Conservation (phyloP, 441 rosid species). For the Kokia cookei region DNA sequence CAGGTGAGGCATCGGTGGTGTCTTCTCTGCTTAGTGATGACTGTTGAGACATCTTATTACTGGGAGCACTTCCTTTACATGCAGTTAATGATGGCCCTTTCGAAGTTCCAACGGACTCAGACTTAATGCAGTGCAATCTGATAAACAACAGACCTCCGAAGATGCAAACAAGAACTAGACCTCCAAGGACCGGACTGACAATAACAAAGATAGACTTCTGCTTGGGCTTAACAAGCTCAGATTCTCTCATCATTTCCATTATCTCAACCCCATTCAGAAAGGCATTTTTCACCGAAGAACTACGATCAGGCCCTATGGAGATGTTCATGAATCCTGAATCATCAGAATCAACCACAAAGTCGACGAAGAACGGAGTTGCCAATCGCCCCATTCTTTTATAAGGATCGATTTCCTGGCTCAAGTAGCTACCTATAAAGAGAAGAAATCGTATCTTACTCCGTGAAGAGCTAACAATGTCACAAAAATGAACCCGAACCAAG, state of each 20-base stretch:
- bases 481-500: conserved; percentile 48
- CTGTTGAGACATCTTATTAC: conserved; percentile 9
- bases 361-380: conserved; percentile 31
- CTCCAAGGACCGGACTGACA: conserved; percentile 31
- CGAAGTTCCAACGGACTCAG: conserved; percentile 13
- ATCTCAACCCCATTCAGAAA: conserved; percentile 57
- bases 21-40: conserved; percentile 4
- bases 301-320: conserved; percentile 28
- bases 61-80: conserved; percentile 22
- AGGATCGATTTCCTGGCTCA: conserved; percentile 13
- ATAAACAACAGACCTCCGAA: conserved; percentile 18
- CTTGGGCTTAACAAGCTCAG: conserved; percentile 4
- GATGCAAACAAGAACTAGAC: conserved; percentile 19
- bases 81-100: conserved; percentile 22
- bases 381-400: accelerated
- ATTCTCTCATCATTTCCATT: conserved; percentile 29
- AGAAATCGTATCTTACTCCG: conserved; percentile 12
- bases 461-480: conserved; percentile 33
- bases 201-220: conserved; percentile 18
- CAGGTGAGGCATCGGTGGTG: conserved; percentile 11
- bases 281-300: conserved; percentile 10
- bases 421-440: conserved; percentile 21
- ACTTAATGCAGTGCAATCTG: conserved; percentile 25
- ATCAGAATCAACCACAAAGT: conserved; percentile 50
- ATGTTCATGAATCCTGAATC: conserved; percentile 34